These are phyloP conservation scores for Phytopythium vexans DNA, from an alignment of 352 stramenopile genomes.

Conservation along the genomic window DNA sequence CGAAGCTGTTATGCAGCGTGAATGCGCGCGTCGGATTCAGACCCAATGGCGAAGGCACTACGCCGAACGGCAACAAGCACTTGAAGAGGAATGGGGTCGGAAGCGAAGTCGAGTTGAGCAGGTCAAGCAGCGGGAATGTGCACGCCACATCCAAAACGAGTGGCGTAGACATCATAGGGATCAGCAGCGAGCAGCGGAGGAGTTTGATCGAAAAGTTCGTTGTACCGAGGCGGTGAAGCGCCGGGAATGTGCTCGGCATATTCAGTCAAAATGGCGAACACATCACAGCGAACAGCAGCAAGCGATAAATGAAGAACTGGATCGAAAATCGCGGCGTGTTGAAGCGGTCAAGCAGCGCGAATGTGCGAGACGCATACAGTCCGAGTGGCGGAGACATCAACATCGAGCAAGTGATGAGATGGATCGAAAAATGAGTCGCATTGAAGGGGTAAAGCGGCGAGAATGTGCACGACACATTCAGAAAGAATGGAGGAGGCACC, in stretches of 20 bases:
- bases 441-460: background rate
- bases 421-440: background rate
- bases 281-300: background rate
- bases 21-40: too few relatives aligned
- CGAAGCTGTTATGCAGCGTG: too few relatives aligned
- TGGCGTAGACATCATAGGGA: background rate
- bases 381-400: background rate
- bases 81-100: background rate
- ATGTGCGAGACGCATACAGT: slow-evolving; percentile 6
- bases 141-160: background rate
- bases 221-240: background rate
- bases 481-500: background rate
- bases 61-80: too few relatives aligned
- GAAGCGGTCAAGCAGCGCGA: background rate
- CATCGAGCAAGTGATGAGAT: background rate
- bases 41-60: too few relatives aligned
- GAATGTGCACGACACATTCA: slow-evolving; percentile 3
- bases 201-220: background rate
- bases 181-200: background rate
- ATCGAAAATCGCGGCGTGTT: slow-evolving; percentile 14
- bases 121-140: background rate
- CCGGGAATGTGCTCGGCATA: background rate
- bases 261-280: background rate
- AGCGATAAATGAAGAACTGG: slow-evolving; percentile 1
- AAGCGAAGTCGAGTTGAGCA: background rate